These are phyloP conservation scores for Flaveria robusta DNA, from an alignment of 129 eudicot species.

Conservation along the genomic window DNA sequence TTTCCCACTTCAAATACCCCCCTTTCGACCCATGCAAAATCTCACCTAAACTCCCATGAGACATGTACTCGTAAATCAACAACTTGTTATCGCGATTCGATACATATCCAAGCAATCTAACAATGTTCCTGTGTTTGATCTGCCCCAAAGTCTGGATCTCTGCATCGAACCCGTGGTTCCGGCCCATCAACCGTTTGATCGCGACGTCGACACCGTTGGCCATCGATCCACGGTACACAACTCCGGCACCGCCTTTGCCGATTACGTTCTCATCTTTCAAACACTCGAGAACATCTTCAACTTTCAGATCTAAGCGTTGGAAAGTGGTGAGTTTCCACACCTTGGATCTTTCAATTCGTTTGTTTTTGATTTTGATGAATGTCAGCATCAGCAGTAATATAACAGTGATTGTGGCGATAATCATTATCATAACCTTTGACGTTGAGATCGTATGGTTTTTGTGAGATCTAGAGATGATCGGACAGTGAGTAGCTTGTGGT, in stretches of 20 bases:
- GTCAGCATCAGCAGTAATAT: constrained; percentile 30
- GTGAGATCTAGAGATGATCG: constrained; percentile 17
- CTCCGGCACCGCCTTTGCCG: constrained; percentile 93
- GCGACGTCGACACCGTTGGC: constrained; percentile 72
- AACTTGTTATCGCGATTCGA: constrained; percentile 73
- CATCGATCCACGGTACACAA: constrained; percentile 85
- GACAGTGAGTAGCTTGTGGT: constrained; percentile 45
- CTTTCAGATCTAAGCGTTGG: constrained; percentile 71
- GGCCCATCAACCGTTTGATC: constrained; percentile 57
- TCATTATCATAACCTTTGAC: constrained; percentile 36
- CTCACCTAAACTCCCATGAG: constrained; percentile 95
- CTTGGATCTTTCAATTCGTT: constrained; percentile 43
- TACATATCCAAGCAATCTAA: constrained; percentile 73
- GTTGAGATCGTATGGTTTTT: constrained; percentile 28
- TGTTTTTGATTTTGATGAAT: constrained; percentile 31
- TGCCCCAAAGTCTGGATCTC: constrained; percentile 84
- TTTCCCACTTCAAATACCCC: constrained; percentile 75
- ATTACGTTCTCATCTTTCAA: constrained; percentile 80
- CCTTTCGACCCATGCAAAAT: constrained; percentile 80
- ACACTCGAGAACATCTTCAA: constrained; percentile 73
- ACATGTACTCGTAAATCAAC: constrained; percentile 86
- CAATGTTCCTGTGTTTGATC: constrained; percentile 81
- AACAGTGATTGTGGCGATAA: constrained; percentile 22
- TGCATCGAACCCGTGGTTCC: constrained; percentile 70
- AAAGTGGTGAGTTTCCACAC: constrained; percentile 82